Evolutionary conservation across 75 land plant genomes (phyloP).

Genomic region (Picea sitchensis): DNA sequence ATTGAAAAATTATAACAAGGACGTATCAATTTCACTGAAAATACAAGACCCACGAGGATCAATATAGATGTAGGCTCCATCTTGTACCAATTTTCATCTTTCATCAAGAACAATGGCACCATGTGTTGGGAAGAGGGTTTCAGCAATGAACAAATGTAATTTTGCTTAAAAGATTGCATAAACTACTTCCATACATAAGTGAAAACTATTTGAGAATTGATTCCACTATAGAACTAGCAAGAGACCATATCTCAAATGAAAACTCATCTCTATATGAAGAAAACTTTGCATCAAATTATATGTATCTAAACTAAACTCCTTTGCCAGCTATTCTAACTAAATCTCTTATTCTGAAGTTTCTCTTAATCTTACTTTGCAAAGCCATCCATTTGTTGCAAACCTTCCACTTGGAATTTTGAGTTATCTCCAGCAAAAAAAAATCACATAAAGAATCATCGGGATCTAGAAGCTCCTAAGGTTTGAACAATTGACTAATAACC

Average conservation of each 20-base stretch:
- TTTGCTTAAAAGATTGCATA: constrained; percentile 63
- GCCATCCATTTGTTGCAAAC: constrained; percentile 73
- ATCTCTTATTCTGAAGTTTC: constrained; percentile 70
- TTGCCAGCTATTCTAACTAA: constrained; percentile 40
- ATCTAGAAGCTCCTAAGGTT: constrained; percentile 68
- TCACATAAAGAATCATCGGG: constrained; percentile 63
- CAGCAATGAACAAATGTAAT: constrained; percentile 74
- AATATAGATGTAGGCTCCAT: too few relatives aligned
- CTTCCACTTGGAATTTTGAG: constrained; percentile 71
- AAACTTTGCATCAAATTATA: constrained; percentile 38
- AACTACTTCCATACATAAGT: constrained; percentile 38
- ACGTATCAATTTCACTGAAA: too few relatives aligned
- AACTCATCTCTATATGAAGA: constrained; percentile 30
- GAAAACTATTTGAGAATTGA: constrained; percentile 28
- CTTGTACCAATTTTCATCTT: too few relatives aligned
- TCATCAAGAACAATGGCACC: too few relatives aligned
- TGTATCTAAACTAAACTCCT: constrained; percentile 19
- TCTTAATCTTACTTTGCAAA: constrained; percentile 70
- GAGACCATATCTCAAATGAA: constrained; percentile 59
- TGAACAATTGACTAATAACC: constrained; percentile 27
- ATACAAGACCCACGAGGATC: too few relatives aligned
- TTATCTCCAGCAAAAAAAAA: constrained; percentile 64
- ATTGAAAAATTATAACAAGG: too few relatives aligned
- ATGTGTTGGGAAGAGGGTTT: constrained; percentile 7
- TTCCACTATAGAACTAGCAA: constrained; percentile 69